Conservation (phyloP, 345 rosid species). For the Syzygium aqueum region DNA sequence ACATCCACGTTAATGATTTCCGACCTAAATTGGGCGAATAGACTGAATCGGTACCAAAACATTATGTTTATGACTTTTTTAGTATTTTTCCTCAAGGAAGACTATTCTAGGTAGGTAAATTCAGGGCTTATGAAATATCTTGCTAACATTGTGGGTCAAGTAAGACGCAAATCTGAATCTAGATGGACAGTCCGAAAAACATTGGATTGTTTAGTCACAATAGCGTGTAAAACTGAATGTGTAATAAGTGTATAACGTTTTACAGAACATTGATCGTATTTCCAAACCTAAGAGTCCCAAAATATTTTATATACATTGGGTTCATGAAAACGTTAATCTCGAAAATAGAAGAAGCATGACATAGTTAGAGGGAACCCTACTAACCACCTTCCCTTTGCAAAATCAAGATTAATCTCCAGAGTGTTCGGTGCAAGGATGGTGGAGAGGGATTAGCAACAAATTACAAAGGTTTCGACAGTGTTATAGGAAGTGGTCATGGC, state of each 20-base stretch:
- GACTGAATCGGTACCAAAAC: too few relatives aligned
- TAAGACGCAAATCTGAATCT: neutral
- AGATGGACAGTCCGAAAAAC: rapidly evolving
- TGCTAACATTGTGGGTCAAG: rapidly evolving
- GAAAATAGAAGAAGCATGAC: neutral
- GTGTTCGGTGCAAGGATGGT: neutral
- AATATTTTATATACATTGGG: rapidly evolving
- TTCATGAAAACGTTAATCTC: rapidly evolving
- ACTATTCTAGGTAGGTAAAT: neutral
- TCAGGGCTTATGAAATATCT: neutral
- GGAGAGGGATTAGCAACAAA: neutral
- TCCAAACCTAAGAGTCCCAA: rapidly evolving
- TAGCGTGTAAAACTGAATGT: rapidly evolving
- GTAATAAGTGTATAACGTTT: neutral
- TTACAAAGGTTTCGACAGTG: neutral
- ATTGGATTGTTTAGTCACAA: neutral
- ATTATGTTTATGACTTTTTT: too few relatives aligned
- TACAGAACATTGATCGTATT: neutral
- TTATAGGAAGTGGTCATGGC: rapidly evolving
- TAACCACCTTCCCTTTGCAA: neutral
- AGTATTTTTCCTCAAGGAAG: neutral
- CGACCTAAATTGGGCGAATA: too few relatives aligned
- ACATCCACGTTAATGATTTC: too few relatives aligned
- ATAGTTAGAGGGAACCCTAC: neutral
- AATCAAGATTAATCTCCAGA: neutral